A percentile compares a stretch with the other conserved stretches of the same genome.
Conservation (phyloP, 345 rosid genomes). For the Arabidopsis suecica region DNA sequence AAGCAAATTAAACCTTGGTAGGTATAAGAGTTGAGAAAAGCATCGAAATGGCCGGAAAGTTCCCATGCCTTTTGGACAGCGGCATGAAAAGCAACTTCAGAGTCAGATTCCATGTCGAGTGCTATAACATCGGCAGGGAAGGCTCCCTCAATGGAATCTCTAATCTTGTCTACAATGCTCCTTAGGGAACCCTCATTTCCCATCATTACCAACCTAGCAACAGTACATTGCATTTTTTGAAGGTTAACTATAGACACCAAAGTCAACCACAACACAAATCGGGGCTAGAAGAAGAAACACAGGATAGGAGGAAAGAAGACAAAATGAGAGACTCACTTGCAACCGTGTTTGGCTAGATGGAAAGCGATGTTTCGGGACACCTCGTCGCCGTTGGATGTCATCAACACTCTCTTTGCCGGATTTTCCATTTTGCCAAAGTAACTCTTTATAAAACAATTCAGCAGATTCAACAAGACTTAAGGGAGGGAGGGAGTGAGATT, state of each 20-base stretch:
- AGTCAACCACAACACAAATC: neutral
- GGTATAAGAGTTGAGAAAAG: constrained; percentile 70
- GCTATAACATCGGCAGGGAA: constrained; percentile 62
- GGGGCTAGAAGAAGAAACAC: too few relatives aligned
- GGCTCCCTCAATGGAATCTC: constrained; percentile 43
- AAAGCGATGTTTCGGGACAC: constrained; percentile 71
- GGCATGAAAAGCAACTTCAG: constrained; percentile 58
- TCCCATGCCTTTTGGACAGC: constrained; percentile 79
- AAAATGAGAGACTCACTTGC: constrained; percentile 51
- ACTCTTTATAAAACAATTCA: too few relatives aligned
- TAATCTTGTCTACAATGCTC: constrained; percentile 51
- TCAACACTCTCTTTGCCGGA: constrained; percentile 69
- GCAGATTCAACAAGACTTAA: neutral
- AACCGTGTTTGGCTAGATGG: constrained; percentile 74
- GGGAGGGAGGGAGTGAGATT: neutral
- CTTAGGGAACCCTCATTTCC: constrained; percentile 65
- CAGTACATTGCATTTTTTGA: neutral
- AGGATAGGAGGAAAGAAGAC: too few relatives aligned
- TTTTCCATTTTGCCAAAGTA: constrained; percentile 47
- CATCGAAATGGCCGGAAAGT: constrained; percentile 66
- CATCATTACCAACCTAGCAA: constrained; percentile 77
- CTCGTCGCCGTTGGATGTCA: constrained; percentile 81
- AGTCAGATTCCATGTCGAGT: constrained; percentile 79
- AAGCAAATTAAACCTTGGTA: constrained; percentile 59
- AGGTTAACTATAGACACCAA: neutral